Conservation (phyloP, 768 basidiomycete species). For the Hebeloma cylindrosporum region DNA sequence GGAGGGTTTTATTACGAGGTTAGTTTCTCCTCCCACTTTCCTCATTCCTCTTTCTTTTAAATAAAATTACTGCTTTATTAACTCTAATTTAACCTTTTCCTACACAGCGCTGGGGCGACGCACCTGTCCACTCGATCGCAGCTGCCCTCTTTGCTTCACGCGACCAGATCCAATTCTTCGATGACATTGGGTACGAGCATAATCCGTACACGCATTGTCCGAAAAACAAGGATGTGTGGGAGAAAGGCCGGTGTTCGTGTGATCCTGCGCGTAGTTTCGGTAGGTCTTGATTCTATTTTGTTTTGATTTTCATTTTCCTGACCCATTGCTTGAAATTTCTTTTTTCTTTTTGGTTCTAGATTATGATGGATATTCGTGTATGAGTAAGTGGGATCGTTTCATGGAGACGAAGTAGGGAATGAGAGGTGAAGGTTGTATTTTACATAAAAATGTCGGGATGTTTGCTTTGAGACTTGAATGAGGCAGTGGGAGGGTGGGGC, state of each 20-base stretch:
- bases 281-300: constrained; percentile 27
- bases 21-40: constrained; percentile 24
- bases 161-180: constrained; percentile 71
- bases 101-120: constrained; percentile 51
- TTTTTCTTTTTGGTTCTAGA: constrained; percentile 32
- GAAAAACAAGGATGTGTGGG: constrained; percentile 43
- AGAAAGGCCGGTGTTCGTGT: constrained; percentile 64
- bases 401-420: constrained; percentile 19
- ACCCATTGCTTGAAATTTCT: not conserved
- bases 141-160: constrained; percentile 57
- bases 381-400: constrained; percentile 51
- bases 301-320: not conserved
- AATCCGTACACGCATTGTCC: constrained; percentile 74
- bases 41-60: not conserved
- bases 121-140: constrained; percentile 69
- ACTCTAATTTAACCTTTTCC: constrained; percentile 21
- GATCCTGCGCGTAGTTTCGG: constrained; percentile 57
- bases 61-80: constrained; percentile 20
- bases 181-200: constrained; percentile 77
- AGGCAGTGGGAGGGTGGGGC: no score
- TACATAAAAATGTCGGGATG: no score
- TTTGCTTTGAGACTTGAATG: no score
- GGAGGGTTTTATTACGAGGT: constrained; percentile 74
- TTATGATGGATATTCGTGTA: constrained; percentile 58
- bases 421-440: no score